Evolutionary conservation across 169 alveolate genomes (phyloP).

Genomic region (Besnoitia besnoiti): DNA sequence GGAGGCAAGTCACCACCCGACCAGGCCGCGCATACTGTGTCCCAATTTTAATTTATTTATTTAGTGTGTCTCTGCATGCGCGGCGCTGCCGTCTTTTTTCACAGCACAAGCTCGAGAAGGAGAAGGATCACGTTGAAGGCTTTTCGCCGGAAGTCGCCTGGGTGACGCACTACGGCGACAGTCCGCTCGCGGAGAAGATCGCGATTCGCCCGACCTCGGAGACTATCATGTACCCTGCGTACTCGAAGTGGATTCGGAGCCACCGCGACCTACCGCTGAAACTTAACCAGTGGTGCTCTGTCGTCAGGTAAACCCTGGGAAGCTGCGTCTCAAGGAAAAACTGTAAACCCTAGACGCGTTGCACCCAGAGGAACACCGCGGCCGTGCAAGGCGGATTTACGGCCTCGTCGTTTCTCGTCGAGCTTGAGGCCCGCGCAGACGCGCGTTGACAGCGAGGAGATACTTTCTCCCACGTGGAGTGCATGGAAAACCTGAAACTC

Average conservation of each 20-base stretch:
- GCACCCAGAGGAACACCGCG: no score
- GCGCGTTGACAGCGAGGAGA: no score
- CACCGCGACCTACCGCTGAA: slow-evolving; percentile 98
- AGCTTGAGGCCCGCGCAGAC: no score
- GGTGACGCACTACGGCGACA: slow-evolving; percentile 88
- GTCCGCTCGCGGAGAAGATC: slow-evolving; percentile 94
- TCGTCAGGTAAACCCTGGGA: slow-evolving; percentile 45
- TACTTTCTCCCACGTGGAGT: no score
- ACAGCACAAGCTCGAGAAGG: slow-evolving; percentile 94
- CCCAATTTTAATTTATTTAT: no score
- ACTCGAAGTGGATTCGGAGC: slow-evolving; percentile 97
- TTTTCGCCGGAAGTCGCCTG: slow-evolving; percentile 99
- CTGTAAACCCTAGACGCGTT: no score
- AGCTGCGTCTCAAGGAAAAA: no score
- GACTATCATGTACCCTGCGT: slow-evolving; percentile 99
- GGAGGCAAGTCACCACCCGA: no score
- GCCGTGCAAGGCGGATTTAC: no score
- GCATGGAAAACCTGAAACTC: no score
- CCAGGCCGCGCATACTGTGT: no score
- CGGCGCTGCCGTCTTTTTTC: slow-evolving; percentile 84
- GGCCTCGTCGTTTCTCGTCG: no score
- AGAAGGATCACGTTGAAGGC: slow-evolving; percentile 98
- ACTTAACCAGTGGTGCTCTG: slow-evolving; percentile 90
- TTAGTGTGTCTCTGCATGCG: neutral
- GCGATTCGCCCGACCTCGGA: slow-evolving; percentile 99